phyloP scores from a whole-genome alignment of 805 yeast species.

The Myxozyma geophila region DNA sequence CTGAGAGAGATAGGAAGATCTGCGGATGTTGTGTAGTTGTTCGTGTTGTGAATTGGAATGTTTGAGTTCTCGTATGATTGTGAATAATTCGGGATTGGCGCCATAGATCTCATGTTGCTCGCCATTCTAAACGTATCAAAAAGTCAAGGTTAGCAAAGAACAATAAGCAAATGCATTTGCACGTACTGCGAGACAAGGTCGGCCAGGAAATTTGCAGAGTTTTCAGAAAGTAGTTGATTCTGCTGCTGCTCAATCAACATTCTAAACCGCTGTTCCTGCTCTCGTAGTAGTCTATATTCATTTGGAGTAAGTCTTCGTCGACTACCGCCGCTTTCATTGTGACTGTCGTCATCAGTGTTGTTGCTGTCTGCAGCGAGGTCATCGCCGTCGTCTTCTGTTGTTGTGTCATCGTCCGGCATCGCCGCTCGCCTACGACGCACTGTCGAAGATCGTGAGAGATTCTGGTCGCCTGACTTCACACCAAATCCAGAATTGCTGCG shows the following conservation, averaged over 20 bases:
- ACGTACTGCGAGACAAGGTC: slow-evolving; percentile 10
- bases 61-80: slow-evolving; percentile 1
- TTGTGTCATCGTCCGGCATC: neutral
- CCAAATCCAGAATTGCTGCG: neutral
- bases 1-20: neutral
- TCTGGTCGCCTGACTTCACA: no score
- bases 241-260: slow-evolving; percentile 17
- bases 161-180: neutral
- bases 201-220: slow-evolving; percentile 11
- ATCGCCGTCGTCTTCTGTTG: slow-evolving; percentile 3
- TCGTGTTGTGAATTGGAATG: neutral
- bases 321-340: neutral
- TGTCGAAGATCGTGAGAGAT: neutral
- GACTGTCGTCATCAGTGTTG: neutral
- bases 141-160: neutral
- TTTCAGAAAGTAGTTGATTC: slow-evolving; percentile 9
- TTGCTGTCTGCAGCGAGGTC: neutral
- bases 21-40: neutral
- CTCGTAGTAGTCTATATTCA: slow-evolving; percentile 9
- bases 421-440: slow-evolving; percentile 1
- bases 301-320: slow-evolving; percentile 11
- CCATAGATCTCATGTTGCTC: neutral
- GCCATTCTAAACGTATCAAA: neutral
- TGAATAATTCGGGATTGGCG: slow-evolving; percentile 1
- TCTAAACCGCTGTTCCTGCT: slow-evolving; percentile 19